Percentiles rank a stretch among this genome's conserved stretches.
These are phyloP conservation scores for Pseudodiploospora longispora DNA, from an alignment of 2,329 filamentous ascomycete species.

Conservation along the genomic window DNA sequence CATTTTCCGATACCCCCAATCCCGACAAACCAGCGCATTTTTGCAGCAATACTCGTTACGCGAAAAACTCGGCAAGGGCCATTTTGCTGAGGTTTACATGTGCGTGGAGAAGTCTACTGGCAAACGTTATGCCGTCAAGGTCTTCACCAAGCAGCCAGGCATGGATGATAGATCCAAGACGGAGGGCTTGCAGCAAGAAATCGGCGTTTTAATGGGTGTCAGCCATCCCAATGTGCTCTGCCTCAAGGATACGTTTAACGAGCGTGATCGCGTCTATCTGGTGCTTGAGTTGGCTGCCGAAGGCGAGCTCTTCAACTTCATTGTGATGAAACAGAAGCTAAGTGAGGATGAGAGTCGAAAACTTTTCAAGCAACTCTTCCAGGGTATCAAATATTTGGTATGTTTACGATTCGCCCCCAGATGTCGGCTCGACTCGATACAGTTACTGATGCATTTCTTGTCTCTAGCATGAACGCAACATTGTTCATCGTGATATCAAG, in stretches of 20 bases:
- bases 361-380: conserved; percentile 84
- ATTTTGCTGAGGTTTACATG: conserved; percentile 89
- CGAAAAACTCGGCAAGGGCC: conserved; percentile 84
- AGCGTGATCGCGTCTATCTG: conserved; percentile 81
- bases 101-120: conserved; percentile 82
- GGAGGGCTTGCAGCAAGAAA: conserved; percentile 87
- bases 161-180: conserved; percentile 75
- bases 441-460: not conserved
- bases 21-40: conserved; percentile 67
- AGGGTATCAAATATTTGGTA: conserved; percentile 92
- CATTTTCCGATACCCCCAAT: conserved; percentile 82
- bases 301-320: conserved; percentile 93
- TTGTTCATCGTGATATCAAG: conserved; percentile 96
- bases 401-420: conserved; percentile 21
- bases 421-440: not conserved
- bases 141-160: conserved; percentile 81
- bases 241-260: conserved; percentile 90
- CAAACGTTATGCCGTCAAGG: conserved; percentile 81
- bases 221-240: conserved; percentile 90
- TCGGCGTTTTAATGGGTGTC: conserved; percentile 94
- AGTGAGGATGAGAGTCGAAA: conserved; percentile 77
- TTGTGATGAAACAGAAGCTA: conserved; percentile 84
- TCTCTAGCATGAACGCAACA: conserved; percentile 85
- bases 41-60: conserved; percentile 77
- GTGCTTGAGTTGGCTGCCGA: conserved; percentile 85